A percentile compares a stretch with the other conserved stretches of the same genome.
Conservation (phyloP, 192 early-diverging fungal genomes). For the Gryganskiella cystojenkinii region DNA sequence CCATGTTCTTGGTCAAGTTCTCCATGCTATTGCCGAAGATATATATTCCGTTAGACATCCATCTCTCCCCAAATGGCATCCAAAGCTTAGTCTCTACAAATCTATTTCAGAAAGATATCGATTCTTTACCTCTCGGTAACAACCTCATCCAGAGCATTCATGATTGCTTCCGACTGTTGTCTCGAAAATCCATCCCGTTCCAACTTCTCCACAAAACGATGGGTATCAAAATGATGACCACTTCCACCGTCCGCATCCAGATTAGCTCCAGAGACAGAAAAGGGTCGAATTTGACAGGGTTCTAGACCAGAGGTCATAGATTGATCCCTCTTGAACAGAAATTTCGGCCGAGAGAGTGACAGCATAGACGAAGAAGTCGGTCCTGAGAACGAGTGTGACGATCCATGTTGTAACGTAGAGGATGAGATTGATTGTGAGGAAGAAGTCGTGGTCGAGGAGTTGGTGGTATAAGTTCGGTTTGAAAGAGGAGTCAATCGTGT, state of each 20-base stretch:
- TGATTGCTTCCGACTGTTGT: constrained; percentile 81
- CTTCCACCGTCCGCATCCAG: not conserved
- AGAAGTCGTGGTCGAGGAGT: not conserved
- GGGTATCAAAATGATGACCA: constrained; percentile 81
- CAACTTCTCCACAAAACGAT: constrained; percentile 76
- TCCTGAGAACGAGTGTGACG: not conserved
- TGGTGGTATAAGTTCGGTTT: too few relatives aligned
- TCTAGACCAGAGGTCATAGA: not conserved
- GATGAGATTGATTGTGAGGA: not conserved
- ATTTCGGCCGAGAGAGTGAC: constrained; percentile 1
- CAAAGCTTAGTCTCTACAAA: too few relatives aligned
- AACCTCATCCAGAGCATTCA: constrained; percentile 76
- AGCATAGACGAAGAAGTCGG: constrained; percentile 7
- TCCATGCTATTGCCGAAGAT: constrained; percentile 60
- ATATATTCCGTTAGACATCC: not conserved
- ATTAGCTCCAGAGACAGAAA: constrained; percentile 19
- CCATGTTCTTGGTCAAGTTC: constrained; percentile 70
- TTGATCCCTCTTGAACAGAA: not conserved
- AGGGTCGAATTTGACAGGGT: constrained; percentile 11
- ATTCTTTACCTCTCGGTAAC: constrained; percentile 73
- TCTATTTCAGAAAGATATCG: too few relatives aligned
- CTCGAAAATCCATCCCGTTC: constrained; percentile 77
- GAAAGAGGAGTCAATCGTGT: too few relatives aligned
- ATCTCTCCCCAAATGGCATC: too few relatives aligned
- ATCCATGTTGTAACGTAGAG: not conserved